Evolutionary conservation across 495 filamentous ascomycete genomes (phyloP), one percentile per base, ranked within the genome.

Genomic region (Pyrenula aspistea): DNA sequence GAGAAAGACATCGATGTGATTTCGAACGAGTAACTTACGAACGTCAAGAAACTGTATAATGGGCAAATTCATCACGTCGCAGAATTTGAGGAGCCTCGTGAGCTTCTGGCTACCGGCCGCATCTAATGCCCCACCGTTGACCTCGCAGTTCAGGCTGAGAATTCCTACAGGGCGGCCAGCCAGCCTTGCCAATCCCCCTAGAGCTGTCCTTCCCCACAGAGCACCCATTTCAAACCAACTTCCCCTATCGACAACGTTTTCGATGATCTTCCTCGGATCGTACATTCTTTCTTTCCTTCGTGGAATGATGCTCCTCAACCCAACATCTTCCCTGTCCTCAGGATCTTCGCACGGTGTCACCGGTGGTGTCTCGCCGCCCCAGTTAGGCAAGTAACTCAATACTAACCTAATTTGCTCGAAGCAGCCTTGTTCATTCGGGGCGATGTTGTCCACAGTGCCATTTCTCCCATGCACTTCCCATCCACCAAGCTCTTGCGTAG

Each of bases 391-490:
- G 58, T 79, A 85, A 42, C 68, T 60, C 24, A 83, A 62, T 1
- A 85, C 73, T 0, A 71, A 76, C 10, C 79, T 72, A 20, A 85
- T 62, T 59, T 85, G 82, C 59, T 80, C 75, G 58, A 80, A 83
- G 58, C 79, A 82, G 23, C 76, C 80, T 11, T 71, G 69, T 63
- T 85, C 82, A 58, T 82, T 76, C 3, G 72, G 71, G 0, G 82
- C 81, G 2, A 83, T 65, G 57, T 85, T 84, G 58, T 85, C 82
- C 56, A 85, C 82, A 0, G 81, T 85, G 0, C 82, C 82, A 55
- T 85, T 84, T 3, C 76, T 80, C 62, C 81, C 83, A 58, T 85
- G 82, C 59, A 85, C 75, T 60, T 67, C 61, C 12, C 77, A 76
- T 0, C 80, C 80, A n/a, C 78, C 80, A 0, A 83, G 65, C 50